phyloP scores from a whole-genome alignment of 2,329 filamentous ascomycete species.

The Tolypocladium endophyticum region DNA sequence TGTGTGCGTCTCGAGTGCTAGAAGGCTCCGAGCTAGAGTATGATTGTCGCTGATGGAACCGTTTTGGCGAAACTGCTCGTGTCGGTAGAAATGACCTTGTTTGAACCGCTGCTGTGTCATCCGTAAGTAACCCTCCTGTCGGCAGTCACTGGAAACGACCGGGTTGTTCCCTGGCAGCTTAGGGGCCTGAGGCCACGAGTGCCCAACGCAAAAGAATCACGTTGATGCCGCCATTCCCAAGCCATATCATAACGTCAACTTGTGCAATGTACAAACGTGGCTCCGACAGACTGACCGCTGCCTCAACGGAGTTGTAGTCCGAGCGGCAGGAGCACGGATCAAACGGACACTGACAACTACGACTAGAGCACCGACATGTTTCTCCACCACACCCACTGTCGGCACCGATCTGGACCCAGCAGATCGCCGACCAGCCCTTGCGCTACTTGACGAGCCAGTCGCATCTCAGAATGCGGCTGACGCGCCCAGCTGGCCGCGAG shows the following conservation, averaged over 20 bases:
- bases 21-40: neutral
- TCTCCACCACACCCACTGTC: neutral
- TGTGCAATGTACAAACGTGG: neutral
- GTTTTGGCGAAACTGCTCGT: neutral
- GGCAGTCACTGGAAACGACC: neutral
- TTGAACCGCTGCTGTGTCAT: neutral
- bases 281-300: neutral
- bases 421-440: slow-evolving; percentile 8
- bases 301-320: neutral
- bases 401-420: slow-evolving; percentile 3
- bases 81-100: neutral
- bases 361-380: neutral
- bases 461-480: slow-evolving; percentile 16
- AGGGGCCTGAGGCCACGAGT: neutral
- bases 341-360: too few species aligned
- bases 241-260: neutral
- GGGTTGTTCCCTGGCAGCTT: neutral
- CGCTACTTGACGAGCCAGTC: slow-evolving; percentile 21
- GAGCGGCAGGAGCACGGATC: neutral
- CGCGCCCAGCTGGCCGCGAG: slow-evolving; percentile 8
- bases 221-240: neutral
- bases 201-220: neutral
- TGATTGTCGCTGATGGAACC: neutral
- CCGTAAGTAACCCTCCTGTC: neutral
- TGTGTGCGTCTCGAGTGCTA: neutral